These are phyloP conservation scores for Nemania sp. DNA, from an alignment of 2,329 filamentous ascomycete species.

Conservation along the genomic window DNA sequence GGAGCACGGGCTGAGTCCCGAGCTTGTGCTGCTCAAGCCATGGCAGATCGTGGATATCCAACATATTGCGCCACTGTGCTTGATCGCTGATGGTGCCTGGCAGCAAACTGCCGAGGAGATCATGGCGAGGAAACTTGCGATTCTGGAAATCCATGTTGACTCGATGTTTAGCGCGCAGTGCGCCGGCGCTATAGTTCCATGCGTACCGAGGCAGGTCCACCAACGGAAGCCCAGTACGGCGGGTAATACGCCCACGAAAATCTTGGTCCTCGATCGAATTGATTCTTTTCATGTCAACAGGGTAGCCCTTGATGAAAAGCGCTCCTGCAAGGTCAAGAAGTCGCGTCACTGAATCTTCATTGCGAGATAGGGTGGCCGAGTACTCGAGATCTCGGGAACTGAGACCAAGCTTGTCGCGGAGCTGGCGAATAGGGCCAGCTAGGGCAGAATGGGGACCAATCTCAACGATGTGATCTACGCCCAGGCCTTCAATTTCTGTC, in stretches of 20 bases:
- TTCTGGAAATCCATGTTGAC: conserved; percentile 11
- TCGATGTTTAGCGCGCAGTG: conserved; percentile 12
- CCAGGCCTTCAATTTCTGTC: conserved; percentile 7
- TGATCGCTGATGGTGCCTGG: conserved; percentile 15
- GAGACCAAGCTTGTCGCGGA: conserved; percentile 12
- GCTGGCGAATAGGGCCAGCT: conserved; percentile 15
- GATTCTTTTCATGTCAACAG: conserved; percentile 15
- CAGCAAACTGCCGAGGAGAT: conserved; percentile 18
- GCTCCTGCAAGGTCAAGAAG: conserved; percentile 21
- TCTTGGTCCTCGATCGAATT: conserved; percentile 19
- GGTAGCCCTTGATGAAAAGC: conserved; percentile 14
- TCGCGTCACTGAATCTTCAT: conserved; percentile 14
- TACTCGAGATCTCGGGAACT: conserved; percentile 17
- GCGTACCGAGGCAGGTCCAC: conserved; percentile 18
- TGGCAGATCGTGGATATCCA: conserved; percentile 18
- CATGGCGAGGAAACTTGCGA: conserved; percentile 21
- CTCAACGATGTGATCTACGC: conserved; percentile 15
- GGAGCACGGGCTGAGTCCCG: conserved; percentile 17
- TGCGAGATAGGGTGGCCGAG: conserved; percentile 10
- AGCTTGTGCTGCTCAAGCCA: conserved; percentile 23
- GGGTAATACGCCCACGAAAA: conserved; percentile 2
- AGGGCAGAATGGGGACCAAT: conserved; percentile 21
- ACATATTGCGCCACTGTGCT: conserved; percentile 24
- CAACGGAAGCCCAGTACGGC: conserved; percentile 3
- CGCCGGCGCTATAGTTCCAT: conserved; percentile 11